Base-by-base conservation (phyloP, 768 basidiomycete species). In the Dacryopinax spathularia region DNA sequence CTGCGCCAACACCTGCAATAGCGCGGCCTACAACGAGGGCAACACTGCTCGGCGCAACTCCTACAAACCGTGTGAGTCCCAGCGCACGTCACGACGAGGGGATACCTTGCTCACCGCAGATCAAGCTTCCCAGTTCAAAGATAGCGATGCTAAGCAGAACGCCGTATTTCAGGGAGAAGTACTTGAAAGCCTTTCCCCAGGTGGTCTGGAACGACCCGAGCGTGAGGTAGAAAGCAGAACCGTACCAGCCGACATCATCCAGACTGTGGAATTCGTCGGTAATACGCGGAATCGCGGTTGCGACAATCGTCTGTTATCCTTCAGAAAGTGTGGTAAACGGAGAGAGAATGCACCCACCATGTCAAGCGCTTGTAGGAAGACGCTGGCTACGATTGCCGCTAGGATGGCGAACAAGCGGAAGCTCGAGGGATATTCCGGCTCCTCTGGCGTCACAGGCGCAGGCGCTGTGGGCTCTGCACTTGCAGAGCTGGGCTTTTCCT, bases 291-390 rank as follows among this genome's bases (percentile, higher is more conserved):
- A 66, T 61, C 2, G 66, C 66, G 25, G 60, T 66, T 5, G 66
- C 71, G 59, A 74, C 65, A 65, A 75, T 74, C 34, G 73, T 67
- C 64, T 75, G 74, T 39, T 73, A 70, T 34, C n/a, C n/a, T n/a
- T n/a, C n/a, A n/a, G n/a, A n/a, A n/a, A n/a, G n/a, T n/a, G n/a
- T n/a, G n/a, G n/a, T n/a, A n/a, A n/a, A n/a, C n/a, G n/a, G n/a
- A n/a, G n/a, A n/a, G n/a, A n/a, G n/a, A n/a, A n/a, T n/a, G n/a
- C n/a, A n/a, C n/a, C n/a, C n/a, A n/a, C n/a, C 48, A 56, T 56
- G 48, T 56, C 48, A 3, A 56, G 48, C 48, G 48, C 48, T 22
- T 22, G 25, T 9, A 56, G 48, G 48, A 56, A 56, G 48, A 56
- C 31, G 22, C 25, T 3, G 25, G 31, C 25, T 29, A 56, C 48